phyloP scores from a whole-genome alignment of 257 asterid genomes.

The Nicotiana benthamiana region DNA sequence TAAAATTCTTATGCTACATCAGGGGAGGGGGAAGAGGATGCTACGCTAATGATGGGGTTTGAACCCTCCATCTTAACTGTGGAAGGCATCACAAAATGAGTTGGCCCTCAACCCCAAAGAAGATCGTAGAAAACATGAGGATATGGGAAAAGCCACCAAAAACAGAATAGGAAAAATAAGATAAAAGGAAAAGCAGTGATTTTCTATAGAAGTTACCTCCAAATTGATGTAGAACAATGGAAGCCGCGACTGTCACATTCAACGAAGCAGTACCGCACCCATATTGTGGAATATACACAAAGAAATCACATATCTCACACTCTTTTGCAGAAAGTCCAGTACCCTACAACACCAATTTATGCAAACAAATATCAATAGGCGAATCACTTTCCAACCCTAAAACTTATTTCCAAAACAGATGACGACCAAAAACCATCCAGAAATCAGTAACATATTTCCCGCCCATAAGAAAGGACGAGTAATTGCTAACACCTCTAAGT shows the following conservation, averaged over 20 bases:
- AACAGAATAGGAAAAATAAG: background rate
- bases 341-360: conserved; percentile 44
- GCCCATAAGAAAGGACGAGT: background rate
- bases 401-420: background rate
- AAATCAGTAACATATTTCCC: conserved; percentile 1
- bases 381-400: background rate
- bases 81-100: too few species aligned
- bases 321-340: conserved; percentile 91
- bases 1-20: too few species aligned
- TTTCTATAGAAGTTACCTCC: conserved; percentile 42
- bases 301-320: conserved; percentile 87
- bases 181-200: background rate
- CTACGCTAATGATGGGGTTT: too few species aligned
- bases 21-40: too few species aligned
- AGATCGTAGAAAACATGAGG: background rate
- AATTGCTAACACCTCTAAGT: background rate
- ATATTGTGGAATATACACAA: conserved; percentile 91
- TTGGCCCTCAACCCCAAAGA: too few species aligned
- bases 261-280: conserved; percentile 95
- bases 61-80: too few species aligned
- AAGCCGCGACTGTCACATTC: conserved; percentile 93
- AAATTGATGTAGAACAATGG: conserved; percentile 84
- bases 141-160: background rate
- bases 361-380: background rate
- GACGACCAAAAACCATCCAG: too few species aligned